Evolutionary conservation across 495 filamentous ascomycete species (phyloP), one percentile per base, ranked within the genome.

Genomic region (Trichoderma erinaceum): DNA sequence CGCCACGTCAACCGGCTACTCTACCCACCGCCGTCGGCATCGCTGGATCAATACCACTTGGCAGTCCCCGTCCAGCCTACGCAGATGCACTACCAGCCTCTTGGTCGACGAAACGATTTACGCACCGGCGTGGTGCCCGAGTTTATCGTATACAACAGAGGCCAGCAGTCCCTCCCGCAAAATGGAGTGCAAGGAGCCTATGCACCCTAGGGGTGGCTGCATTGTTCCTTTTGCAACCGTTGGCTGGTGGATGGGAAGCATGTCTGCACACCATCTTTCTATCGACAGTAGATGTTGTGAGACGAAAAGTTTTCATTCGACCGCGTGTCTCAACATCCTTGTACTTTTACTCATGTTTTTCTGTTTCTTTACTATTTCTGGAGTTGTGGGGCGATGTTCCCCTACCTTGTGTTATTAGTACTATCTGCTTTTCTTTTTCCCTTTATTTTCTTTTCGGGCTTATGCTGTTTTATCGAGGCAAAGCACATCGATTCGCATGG

Each of bases 41-140:
- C 92, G 13, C 84, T 96, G 63, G 86, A 93, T 63, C 88, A 91
- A 70, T 89, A 90, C 68, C 86, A 75, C 82, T 89, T 75, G 75
- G 84, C 67, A 80, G 76, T 74, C 68, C 48, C 70, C 10, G 58
- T 78, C 3, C 71, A 75, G 25, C 90, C 75, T 81, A 92, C 71
- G 56, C 91, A 97, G 78, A 97, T 99, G 92, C 95, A 97, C 73
- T 99, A 97, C 71, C 94, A 96, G 72, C 91, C 94, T 5, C 78
- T 99, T 11, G 90, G 91, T 4, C 91, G 92, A 73, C 83, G 86
- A 4, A 85, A 88, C 65, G 92, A 97, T 69, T 85, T 88, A 66
- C 88, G 89, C 67, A 89, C 89, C 5, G 95, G 95, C 18, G 84
- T 92, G 32, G 84, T 99, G 13, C 95, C 95, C 15, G 94, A 96